Evolutionary conservation across 1,284 basidiomycete species (phyloP).

Genomic region (Bondarzewia mesenterica): DNA sequence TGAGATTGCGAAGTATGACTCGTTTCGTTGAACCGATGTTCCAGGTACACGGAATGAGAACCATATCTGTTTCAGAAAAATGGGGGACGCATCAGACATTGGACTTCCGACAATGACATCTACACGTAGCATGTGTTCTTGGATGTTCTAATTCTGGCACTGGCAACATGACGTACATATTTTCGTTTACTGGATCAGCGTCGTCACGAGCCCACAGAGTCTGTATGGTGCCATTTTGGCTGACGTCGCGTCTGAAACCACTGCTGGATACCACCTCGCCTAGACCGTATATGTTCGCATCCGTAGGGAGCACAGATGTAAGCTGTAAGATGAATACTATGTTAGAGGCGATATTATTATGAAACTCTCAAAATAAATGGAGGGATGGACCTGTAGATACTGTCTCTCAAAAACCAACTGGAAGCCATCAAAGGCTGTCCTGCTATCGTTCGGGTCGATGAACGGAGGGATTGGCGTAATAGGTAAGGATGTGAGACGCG

Average conservation of each 20-base stretch:
- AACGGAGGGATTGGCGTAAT: conserved; percentile 40
- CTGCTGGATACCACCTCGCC: conserved; percentile 67
- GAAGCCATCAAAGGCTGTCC: conserved; percentile 48
- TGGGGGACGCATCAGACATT: conserved; percentile 9
- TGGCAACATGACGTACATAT: conserved; percentile 55
- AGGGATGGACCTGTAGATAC: conserved; percentile 40
- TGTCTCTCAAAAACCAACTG: conserved; percentile 73
- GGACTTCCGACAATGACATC: no score
- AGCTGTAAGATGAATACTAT: conserved; percentile 45
- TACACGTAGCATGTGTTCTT: no score
- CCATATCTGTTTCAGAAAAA: conserved; percentile 45
- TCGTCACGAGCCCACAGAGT: conserved; percentile 65
- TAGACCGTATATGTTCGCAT: conserved; percentile 71
- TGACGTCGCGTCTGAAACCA: conserved; percentile 57
- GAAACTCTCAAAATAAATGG: not conserved
- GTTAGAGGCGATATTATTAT: not conserved
- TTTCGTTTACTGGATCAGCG: conserved; percentile 51
- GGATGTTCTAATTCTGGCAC: no score
- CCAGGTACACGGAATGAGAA: conserved; percentile 60
- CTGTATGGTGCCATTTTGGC: conserved; percentile 52
- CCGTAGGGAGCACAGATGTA: conserved; percentile 51
- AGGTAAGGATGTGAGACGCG: conserved; percentile 49
- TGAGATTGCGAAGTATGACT: conserved; percentile 49
- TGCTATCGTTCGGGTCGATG: conserved; percentile 35
- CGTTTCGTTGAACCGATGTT: conserved; percentile 47